These are phyloP conservation scores for Agrocybe chaxingu DNA, from an alignment of 768 basidiomycete species.

Conservation along the genomic window DNA sequence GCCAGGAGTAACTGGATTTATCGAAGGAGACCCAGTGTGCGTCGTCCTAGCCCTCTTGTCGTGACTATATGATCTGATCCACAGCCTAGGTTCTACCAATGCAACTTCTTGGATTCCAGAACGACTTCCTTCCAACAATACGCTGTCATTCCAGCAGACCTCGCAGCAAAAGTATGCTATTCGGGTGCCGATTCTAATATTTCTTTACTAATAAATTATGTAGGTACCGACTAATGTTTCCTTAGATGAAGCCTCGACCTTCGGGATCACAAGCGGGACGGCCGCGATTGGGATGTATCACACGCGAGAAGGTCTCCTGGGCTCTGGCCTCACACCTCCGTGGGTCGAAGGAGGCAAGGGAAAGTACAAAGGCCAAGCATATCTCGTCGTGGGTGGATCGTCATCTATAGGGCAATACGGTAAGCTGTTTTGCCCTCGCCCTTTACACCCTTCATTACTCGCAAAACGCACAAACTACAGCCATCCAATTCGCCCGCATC, in stretches of 20 bases:
- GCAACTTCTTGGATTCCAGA: slow-evolving; percentile 31
- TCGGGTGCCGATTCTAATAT: too few species aligned
- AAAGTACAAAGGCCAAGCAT: slow-evolving; percentile 37
- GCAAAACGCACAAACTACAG: neutral
- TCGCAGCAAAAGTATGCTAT: too few species aligned
- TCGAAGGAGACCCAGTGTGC: slow-evolving; percentile 50
- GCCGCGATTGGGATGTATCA: slow-evolving; percentile 48
- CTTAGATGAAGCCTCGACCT: slow-evolving; percentile 40
- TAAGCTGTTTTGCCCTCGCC: slow-evolving; percentile 8
- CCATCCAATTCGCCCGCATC: slow-evolving; percentile 27
- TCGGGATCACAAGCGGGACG: slow-evolving; percentile 44
- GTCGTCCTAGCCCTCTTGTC: slow-evolving; percentile 9
- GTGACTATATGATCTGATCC: neutral
- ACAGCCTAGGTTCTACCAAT: neutral
- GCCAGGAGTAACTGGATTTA: slow-evolving; percentile 41
- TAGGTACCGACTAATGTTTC: slow-evolving; percentile 32
- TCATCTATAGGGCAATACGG: slow-evolving; percentile 46
- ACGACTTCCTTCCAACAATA: slow-evolving; percentile 27
- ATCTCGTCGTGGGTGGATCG: slow-evolving; percentile 26
- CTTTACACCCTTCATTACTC: slow-evolving; percentile 14
- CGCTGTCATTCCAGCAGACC: too few species aligned
- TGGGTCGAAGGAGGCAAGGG: slow-evolving; percentile 17
- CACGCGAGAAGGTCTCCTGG: slow-evolving; percentile 38
- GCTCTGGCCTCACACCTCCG: slow-evolving; percentile 33
- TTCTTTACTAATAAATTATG: too few species aligned